These are phyloP conservation scores for Wickerhamomyces alni DNA, from an alignment of 805 yeast species.

Conservation along the genomic window DNA sequence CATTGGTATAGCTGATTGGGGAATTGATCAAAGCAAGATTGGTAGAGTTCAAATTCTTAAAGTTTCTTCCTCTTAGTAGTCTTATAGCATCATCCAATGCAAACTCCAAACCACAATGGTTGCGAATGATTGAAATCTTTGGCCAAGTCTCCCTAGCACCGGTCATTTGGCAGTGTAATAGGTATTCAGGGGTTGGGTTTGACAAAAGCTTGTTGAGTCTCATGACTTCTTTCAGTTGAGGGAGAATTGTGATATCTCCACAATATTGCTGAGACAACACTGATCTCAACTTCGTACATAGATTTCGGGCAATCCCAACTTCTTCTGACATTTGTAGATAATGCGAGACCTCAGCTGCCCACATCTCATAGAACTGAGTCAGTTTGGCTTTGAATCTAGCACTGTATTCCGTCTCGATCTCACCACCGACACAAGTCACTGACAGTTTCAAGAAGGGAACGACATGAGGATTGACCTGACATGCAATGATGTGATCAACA, in stretches of 20 bases:
- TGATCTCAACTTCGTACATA: slow-evolving; percentile 67
- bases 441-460: slow-evolving; percentile 76
- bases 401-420: slow-evolving; percentile 53
- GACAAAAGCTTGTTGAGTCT: slow-evolving; percentile 61
- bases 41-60: slow-evolving; percentile 28
- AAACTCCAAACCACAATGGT: slow-evolving; percentile 88
- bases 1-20: slow-evolving; percentile 8
- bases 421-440: slow-evolving; percentile 63
- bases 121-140: slow-evolving; percentile 72
- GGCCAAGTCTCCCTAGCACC: slow-evolving; percentile 97
- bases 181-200: slow-evolving; percentile 78
- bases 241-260: slow-evolving; percentile 91
- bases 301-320: slow-evolving; percentile 67
- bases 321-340: slow-evolving; percentile 67
- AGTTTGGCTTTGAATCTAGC: slow-evolving; percentile 47
- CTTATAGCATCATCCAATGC: slow-evolving; percentile 77
- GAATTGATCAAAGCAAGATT: slow-evolving; percentile 18
- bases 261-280: slow-evolving; percentile 81
- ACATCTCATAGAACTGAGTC: slow-evolving; percentile 49
- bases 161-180: slow-evolving; percentile 61
- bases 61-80: slow-evolving; percentile 54
- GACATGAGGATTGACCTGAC: slow-evolving; percentile 96
- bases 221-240: slow-evolving; percentile 50
- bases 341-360: slow-evolving; percentile 71
- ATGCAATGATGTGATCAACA: slow-evolving; percentile 94